Percentiles rank a stretch among this genome's conserved stretches.
phyloP scores from a whole-genome alignment of 441 rosid species.

The Mallotus japonicus region DNA sequence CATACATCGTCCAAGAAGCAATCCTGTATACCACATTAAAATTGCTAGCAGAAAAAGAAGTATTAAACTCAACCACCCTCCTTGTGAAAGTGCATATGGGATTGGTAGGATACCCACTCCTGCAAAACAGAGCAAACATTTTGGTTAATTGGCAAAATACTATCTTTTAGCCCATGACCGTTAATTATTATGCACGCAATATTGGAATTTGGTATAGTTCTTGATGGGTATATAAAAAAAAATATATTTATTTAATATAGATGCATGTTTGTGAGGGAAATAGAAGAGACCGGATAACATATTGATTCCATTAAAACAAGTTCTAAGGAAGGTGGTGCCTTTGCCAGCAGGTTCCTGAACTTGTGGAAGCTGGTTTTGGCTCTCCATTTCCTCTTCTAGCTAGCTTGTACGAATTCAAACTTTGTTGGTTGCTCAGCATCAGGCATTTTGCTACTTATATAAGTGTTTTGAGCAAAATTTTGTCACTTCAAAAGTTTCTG shows the following conservation, averaged over 20 bases:
- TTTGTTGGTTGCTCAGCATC: too few species aligned
- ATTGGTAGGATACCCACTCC: conserved; percentile 69
- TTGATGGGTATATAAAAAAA: background rate
- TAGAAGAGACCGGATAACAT: conserved; percentile 44
- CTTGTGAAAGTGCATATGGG: conserved; percentile 59
- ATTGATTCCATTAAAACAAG: conserved; percentile 68
- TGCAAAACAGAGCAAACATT: conserved; percentile 19
- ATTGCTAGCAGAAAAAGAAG: conserved; percentile 49
- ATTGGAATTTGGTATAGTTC: too few species aligned
- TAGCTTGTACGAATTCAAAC: too few species aligned
- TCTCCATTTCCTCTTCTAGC: too few species aligned
- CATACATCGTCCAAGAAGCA: conserved; percentile 58
- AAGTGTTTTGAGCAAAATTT: too few species aligned
- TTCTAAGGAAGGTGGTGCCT: conserved; percentile 53
- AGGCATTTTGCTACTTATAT: too few species aligned
- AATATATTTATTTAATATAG: too few species aligned
- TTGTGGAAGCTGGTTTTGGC: conserved; percentile 31
- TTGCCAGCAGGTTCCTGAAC: conserved; percentile 20
- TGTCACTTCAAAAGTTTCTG: too few species aligned
- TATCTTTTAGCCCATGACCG: too few species aligned
- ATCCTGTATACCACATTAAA: conserved; percentile 58
- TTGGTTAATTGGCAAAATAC: too few species aligned
- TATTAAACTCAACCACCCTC: conserved; percentile 62
- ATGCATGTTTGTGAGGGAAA: background rate
- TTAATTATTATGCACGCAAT: background rate